phyloP scores from a whole-genome alignment of 306 rosid species.

The Arachis hypogaea region DNA sequence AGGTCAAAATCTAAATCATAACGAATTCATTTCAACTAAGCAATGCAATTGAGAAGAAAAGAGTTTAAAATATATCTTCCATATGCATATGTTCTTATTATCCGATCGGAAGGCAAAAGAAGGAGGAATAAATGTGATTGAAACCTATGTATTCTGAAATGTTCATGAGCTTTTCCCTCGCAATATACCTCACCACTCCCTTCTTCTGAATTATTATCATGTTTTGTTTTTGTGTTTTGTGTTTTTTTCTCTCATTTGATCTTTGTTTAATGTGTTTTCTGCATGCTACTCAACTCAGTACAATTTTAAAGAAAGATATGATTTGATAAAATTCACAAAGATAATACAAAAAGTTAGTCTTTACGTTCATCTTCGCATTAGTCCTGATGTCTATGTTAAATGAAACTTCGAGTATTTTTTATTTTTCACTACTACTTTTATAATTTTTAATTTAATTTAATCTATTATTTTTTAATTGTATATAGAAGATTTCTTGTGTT shows the following conservation, averaged over 20 bases:
- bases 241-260: conserved; percentile 8
- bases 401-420: conserved; percentile 78
- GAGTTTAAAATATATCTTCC: not conserved
- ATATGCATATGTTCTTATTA: not conserved
- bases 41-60: not conserved
- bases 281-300: conserved; percentile 55
- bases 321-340: conserved; percentile 78
- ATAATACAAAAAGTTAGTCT: conserved; percentile 76
- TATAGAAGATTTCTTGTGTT: conserved; percentile 72
- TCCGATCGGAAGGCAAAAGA: conserved; percentile 65
- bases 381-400: conserved; percentile 88
- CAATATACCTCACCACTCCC: conserved; percentile 52
- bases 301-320: conserved; percentile 85
- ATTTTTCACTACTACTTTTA: not conserved
- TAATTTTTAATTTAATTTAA: not conserved
- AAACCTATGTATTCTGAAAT: conserved; percentile 90
- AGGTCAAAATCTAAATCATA: conserved; percentile 3
- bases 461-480: not conserved
- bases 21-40: not conserved
- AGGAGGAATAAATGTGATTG: conserved; percentile 83
- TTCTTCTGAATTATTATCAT: not conserved
- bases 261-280: conserved; percentile 24
- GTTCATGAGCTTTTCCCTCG: conserved; percentile 85
- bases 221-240: not conserved
- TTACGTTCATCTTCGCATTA: conserved; percentile 80